These are phyloP conservation scores for Amanita rimosa DNA, from an alignment of 768 basidiomycete genomes.

Conservation along the genomic window DNA sequence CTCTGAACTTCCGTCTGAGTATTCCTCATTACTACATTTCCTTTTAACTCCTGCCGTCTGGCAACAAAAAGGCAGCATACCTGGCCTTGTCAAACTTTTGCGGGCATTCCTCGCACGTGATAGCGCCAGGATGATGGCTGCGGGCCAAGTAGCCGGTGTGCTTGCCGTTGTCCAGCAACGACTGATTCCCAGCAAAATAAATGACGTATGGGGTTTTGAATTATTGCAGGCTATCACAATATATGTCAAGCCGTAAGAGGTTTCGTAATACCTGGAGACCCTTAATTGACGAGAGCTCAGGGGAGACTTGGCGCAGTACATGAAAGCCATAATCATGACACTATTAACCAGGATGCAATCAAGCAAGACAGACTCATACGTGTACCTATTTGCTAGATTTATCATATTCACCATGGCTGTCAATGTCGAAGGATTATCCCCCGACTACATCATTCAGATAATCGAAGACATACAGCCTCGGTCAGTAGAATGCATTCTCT, in stretches of 20 bases:
- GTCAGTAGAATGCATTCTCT: conserved; percentile 29
- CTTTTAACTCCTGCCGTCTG: conserved; percentile 79
- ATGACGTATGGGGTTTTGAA: conserved; percentile 90
- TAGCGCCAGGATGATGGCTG: conserved; percentile 48
- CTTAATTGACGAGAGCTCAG: conserved; percentile 22
- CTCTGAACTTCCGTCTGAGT: conserved; percentile 56
- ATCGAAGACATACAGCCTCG: conserved; percentile 79
- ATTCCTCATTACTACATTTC: conserved; percentile 69
- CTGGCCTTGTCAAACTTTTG: conserved; percentile 82
- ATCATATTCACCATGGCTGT: conserved; percentile 67
- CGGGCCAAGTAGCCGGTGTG: conserved; percentile 66
- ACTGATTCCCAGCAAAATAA: conserved; percentile 74
- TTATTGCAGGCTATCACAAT: conserved; percentile 69
- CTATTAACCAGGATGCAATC: conserved; percentile 79
- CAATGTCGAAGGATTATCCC: conserved; percentile 58
- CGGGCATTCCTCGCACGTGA: conserved; percentile 76
- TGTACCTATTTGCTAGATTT: conserved; percentile 74
- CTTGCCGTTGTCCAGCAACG: conserved; percentile 87
- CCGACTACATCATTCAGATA: conserved; percentile 68
- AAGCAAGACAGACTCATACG: conserved; percentile 83
- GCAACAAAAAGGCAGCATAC: conserved; percentile 92
- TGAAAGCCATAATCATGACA: conserved; percentile 65
- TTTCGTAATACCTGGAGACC: not conserved
- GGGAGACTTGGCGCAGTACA: conserved; percentile 53
- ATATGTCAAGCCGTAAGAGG: conserved; percentile 63